Percentiles rank a stretch among this genome's conserved stretches.
Evolutionary conservation across 2,329 filamentous ascomycete genomes (phyloP).

Genomic region (Venturia nashicola): DNA sequence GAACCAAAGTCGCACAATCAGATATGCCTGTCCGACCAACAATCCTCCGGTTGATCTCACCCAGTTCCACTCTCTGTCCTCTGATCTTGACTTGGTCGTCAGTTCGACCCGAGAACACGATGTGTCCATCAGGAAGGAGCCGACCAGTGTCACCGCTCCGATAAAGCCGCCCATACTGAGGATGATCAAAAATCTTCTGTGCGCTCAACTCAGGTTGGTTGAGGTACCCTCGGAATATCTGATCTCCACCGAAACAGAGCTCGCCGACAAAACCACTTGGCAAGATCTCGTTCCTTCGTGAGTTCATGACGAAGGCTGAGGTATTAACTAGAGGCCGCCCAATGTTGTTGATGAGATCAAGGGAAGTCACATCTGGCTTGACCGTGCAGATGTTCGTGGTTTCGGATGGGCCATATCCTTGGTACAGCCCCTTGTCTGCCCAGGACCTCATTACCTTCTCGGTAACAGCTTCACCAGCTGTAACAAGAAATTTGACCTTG

Average conservation of each 20-base stretch:
- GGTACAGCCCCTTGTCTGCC: slow-evolving; percentile 55
- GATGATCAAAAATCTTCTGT: slow-evolving; percentile 57
- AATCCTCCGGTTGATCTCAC: slow-evolving; percentile 57
- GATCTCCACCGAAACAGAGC: slow-evolving; percentile 75
- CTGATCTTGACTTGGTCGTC: slow-evolving; percentile 76
- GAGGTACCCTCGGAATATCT: slow-evolving; percentile 65
- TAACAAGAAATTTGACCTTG: slow-evolving; percentile 61
- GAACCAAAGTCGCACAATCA: slow-evolving; percentile 38
- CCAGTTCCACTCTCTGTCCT: slow-evolving; percentile 67
- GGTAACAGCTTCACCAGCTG: slow-evolving; percentile 70
- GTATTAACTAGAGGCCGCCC: slow-evolving; percentile 65
- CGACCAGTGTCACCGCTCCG: slow-evolving; percentile 73
- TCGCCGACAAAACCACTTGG: slow-evolving; percentile 68
- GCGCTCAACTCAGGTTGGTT: slow-evolving; percentile 49
- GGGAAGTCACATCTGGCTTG: slow-evolving; percentile 42
- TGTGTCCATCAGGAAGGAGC: slow-evolving; percentile 62
- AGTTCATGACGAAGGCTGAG: slow-evolving; percentile 53
- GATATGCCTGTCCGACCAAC: slow-evolving; percentile 38
- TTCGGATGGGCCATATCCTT: slow-evolving; percentile 72
- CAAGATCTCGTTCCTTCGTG: slow-evolving; percentile 28
- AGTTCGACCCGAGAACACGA: slow-evolving; percentile 59
- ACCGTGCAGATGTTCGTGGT: slow-evolving; percentile 82
- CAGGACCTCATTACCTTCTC: slow-evolving; percentile 58
- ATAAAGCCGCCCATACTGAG: slow-evolving; percentile 60
- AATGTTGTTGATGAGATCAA: slow-evolving; percentile 61